phyloP scores from a whole-genome alignment of 2,329 filamentous ascomycete species.

The Colletotrichum endophyticum region DNA sequence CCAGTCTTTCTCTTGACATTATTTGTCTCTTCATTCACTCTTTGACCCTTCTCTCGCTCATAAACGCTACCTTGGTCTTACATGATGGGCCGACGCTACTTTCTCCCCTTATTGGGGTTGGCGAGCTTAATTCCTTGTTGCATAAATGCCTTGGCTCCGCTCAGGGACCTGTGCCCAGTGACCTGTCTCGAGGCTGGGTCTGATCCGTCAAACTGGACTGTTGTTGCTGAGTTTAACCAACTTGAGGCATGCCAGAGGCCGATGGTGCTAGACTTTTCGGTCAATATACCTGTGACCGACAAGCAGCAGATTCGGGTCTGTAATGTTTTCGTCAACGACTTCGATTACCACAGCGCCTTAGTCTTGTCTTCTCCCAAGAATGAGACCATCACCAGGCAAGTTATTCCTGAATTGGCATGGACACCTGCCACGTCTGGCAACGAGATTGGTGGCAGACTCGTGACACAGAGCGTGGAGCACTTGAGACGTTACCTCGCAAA shows the following conservation, averaged over 20 bases:
- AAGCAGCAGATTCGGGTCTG: constrained; percentile 11
- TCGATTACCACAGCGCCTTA: background rate
- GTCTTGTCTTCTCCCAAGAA: background rate
- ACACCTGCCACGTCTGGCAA: background rate
- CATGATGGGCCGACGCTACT: background rate
- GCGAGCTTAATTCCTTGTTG: background rate
- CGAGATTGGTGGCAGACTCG: background rate
- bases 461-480: constrained; percentile 1
- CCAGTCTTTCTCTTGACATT: no score
- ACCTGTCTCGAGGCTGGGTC: background rate
- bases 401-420: background rate
- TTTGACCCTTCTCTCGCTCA: background rate
- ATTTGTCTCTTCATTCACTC: background rate
- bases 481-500: background rate
- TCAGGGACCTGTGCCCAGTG: constrained; percentile 3
- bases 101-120: background rate
- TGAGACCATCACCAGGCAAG: background rate
- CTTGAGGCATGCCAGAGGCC: background rate
- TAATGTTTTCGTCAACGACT: constrained; percentile 5
- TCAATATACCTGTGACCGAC: background rate
- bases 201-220: constrained; percentile 9
- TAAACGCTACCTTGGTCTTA: background rate
- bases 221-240: background rate
- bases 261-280: background rate
- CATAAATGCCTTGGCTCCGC: background rate